Evolutionary conservation across 345 rosid genomes (phyloP).

Genomic region (sweet orange (Citrus sinensis)): DNA sequence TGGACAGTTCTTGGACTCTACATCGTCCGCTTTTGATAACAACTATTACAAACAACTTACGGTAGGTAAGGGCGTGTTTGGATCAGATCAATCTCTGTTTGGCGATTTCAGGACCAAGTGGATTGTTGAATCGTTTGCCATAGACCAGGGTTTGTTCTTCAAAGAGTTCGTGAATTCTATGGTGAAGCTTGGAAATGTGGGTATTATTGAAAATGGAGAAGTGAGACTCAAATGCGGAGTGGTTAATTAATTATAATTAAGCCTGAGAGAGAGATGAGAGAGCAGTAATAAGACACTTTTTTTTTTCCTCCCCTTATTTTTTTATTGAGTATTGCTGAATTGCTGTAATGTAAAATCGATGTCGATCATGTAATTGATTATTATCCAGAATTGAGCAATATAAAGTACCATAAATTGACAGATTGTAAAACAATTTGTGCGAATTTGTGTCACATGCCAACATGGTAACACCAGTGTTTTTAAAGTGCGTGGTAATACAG

Average conservation of each 20-base stretch:
- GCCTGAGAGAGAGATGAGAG: not conserved
- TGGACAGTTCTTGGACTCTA: slow-evolving; percentile 64
- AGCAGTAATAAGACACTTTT: not conserved
- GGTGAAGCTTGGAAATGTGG: slow-evolving; percentile 72
- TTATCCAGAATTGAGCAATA: not conserved
- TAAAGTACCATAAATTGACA: not conserved
- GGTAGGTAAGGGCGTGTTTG: slow-evolving; percentile 58
- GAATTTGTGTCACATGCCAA: not conserved
- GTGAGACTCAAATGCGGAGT: slow-evolving; percentile 55
- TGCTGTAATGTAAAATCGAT: not conserved
- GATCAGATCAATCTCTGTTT: slow-evolving; percentile 59
- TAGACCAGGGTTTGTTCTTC: slow-evolving; percentile 60
- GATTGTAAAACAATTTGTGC: not conserved
- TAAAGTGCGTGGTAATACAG: not conserved
- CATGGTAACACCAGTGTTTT: not conserved
- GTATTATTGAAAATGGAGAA: slow-evolving; percentile 57
- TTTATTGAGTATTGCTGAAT: not conserved
- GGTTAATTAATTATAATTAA: not conserved
- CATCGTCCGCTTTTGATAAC: slow-evolving; percentile 58
- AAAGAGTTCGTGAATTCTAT: slow-evolving; percentile 63
- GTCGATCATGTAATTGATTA: not conserved
- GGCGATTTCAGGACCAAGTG: slow-evolving; percentile 50
- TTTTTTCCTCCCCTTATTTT: not conserved
- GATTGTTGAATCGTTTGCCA: slow-evolving; percentile 57
- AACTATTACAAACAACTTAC: slow-evolving; percentile 57